These are phyloP conservation scores for Vigna trinervia DNA, from an alignment of 306 rosid genomes.

Conservation along the genomic window DNA sequence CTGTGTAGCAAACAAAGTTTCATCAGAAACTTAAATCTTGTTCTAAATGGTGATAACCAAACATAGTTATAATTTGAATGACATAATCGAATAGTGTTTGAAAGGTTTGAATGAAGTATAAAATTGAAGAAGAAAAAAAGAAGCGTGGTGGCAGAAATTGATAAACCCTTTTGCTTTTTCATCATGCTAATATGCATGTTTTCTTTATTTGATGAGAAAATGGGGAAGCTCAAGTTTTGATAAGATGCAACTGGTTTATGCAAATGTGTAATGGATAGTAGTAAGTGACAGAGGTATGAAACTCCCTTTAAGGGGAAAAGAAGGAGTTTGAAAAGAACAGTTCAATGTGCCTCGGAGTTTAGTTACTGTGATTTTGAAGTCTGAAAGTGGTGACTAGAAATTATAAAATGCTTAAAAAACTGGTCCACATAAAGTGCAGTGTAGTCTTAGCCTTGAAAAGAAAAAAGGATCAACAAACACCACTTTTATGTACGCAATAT, in stretches of 20 bases:
- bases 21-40: no score
- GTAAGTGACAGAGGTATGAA: slow-evolving; percentile 14
- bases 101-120: neutral
- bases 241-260: slow-evolving; percentile 27
- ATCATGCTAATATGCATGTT: neutral
- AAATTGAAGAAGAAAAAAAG: neutral
- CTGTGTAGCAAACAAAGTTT: no score
- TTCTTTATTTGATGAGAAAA: slow-evolving; percentile 7
- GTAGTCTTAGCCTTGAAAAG: slow-evolving; percentile 44
- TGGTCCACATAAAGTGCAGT: slow-evolving; percentile 34
- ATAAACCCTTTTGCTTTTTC: slow-evolving; percentile 19
- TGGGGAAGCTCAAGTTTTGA: slow-evolving; percentile 36
- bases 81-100: no score
- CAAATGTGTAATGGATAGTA: slow-evolving; percentile 3
- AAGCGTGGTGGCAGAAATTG: neutral
- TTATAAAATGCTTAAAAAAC: neutral
- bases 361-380: slow-evolving; percentile 45
- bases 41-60: no score
- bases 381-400: slow-evolving; percentile 20
- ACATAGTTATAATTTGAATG: no score
- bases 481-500: slow-evolving; percentile 51
- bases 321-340: slow-evolving; percentile 36
- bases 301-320: slow-evolving; percentile 19
- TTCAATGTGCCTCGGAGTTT: slow-evolving; percentile 39
- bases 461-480: slow-evolving; percentile 11